Base-by-base conservation (phyloP, 768 basidiomycete genomes). In the Sporobolomyces roseus region DNA sequence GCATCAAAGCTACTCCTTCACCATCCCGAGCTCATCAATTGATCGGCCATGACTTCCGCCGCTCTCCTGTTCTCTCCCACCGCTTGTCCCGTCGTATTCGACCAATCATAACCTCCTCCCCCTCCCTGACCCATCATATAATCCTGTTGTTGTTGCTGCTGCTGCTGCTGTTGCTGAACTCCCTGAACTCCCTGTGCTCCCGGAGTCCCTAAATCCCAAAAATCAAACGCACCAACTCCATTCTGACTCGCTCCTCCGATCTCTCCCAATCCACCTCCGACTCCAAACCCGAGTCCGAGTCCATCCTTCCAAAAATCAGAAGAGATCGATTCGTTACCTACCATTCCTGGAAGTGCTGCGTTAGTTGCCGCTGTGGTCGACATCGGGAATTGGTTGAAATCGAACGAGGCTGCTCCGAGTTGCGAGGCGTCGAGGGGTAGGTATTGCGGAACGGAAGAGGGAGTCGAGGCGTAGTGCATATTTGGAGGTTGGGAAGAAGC, bases 391-490 rank as follows among this genome's bases (percentile, higher is more conserved):
- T 21, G 5, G 21, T 33, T 36, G 54, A 55, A 36, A 36, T 55
- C 54, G 54, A 36, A 55, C 5, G 52, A 33, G 16, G 52, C 6
- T 13, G 33, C n/a, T n/a, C n/a, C n/a, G n/a, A n/a, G n/a, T n/a
- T n/a, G n/a, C n/a, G n/a, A n/a, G n/a, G n/a, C n/a, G n/a, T n/a
- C n/a, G n/a, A n/a, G n/a, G n/a, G n/a, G n/a, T n/a, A n/a, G n/a
- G n/a, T n/a, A n/a, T n/a, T n/a, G n/a, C n/a, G n/a, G n/a, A n/a
- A 53, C 55, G 51, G 45, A 59, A 45, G 60, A 67, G 29, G 66
- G 38, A 41, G 9, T 41, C 38, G 38, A 41, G 38, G 38, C 17
- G n/a, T n/a, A n/a, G n/a, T n/a, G n/a, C n/a, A n/a, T n/a, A n/a
- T n/a, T n/a, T n/a, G n/a, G n/a, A n/a, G n/a, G n/a, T n/a, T n/a